A percentile compares a stretch with the other conserved stretches of the same genome.
Conservation (phyloP, 495 filamentous ascomycete genomes). For the Amphirosellinia nigrospora region DNA sequence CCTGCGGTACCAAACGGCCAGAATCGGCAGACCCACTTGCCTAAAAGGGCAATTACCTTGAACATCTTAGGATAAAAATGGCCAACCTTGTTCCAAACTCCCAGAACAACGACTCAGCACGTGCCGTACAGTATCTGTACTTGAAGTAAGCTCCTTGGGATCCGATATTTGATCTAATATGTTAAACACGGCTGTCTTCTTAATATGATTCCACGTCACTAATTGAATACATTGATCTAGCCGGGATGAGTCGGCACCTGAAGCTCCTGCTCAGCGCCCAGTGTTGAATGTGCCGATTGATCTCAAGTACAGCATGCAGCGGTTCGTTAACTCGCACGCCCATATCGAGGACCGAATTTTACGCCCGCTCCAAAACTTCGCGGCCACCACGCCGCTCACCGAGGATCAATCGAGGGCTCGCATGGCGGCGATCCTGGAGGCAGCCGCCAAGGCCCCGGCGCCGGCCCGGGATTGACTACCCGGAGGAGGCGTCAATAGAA, state of each 20-base stretch:
- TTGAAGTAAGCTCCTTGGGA: conserved; percentile 30
- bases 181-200: not conserved
- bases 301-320: conserved; percentile 35
- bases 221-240: conserved; percentile 15
- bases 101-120: conserved; percentile 32
- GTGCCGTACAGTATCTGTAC: conserved; percentile 38
- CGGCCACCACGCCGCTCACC: conserved; percentile 33
- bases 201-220: not conserved
- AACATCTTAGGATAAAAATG: conserved; percentile 24
- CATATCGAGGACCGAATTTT: conserved; percentile 35
- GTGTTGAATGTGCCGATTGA: conserved; percentile 35
- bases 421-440: conserved; percentile 35
- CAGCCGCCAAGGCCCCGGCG: conserved; percentile 7
- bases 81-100: conserved; percentile 26
- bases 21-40: conserved; percentile 23
- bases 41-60: conserved; percentile 29
- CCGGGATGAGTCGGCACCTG: conserved; percentile 26
- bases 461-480: conserved; percentile 19
- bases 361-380: conserved; percentile 26
- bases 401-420: conserved; percentile 37
- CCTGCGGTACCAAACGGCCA: conserved; percentile 6
- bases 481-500: not conserved
- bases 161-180: not conserved
- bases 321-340: conserved; percentile 38
- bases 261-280: conserved; percentile 26